A percentile compares a stretch with the other conserved stretches of the same genome.
These are phyloP conservation scores for Globisporangium paddicum DNA, from an alignment of 352 stramenopile genomes.

Conservation along the genomic window DNA sequence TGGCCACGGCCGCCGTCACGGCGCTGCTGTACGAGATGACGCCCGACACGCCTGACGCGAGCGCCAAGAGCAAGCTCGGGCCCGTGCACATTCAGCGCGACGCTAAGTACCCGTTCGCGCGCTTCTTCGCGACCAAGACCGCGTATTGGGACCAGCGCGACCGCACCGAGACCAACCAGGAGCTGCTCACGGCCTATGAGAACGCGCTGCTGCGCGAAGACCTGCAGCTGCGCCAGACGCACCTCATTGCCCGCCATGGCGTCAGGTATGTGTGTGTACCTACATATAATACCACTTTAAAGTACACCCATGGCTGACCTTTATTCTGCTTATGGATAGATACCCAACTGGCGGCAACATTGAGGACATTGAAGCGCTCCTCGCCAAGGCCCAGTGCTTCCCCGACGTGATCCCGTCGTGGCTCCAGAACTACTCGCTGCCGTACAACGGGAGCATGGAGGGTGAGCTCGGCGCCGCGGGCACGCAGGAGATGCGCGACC, in stretches of 20 bases:
- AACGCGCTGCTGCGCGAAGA: constrained; percentile 22
- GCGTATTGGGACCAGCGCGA: constrained; percentile 52
- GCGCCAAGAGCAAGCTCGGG: constrained; percentile 1
- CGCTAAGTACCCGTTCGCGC: constrained; percentile 16
- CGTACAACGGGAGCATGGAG: constrained; percentile 55
- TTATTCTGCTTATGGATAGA: constrained; percentile 9
- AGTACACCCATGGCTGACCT: not conserved
- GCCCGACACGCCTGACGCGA: constrained; percentile 2
- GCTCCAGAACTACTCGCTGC: constrained; percentile 58
- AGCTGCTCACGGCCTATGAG: constrained; percentile 21
- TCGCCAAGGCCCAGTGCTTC: constrained; percentile 39
- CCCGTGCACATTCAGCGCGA: constrained; percentile 10
- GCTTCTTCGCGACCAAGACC: constrained; percentile 53
- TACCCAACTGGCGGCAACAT: constrained; percentile 58
- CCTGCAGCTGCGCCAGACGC: constrained; percentile 55
- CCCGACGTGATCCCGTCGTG: constrained; percentile 32
- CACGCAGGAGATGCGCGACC: constrained; percentile 27
- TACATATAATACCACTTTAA: not conserved
- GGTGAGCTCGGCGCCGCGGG: constrained; percentile 37
- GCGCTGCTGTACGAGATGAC: constrained; percentile 17
- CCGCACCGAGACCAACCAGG: constrained; percentile 12
- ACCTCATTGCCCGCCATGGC: constrained; percentile 58
- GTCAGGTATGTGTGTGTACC: constrained; percentile 30
- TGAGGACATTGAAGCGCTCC: constrained; percentile 36
- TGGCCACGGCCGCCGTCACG: constrained; percentile 11